A percentile compares a stretch with the other conserved stretches of the same genome.
phyloP scores from a whole-genome alignment of 2,329 filamentous ascomycete species.

The Phaeophleospora eucalypticola region DNA sequence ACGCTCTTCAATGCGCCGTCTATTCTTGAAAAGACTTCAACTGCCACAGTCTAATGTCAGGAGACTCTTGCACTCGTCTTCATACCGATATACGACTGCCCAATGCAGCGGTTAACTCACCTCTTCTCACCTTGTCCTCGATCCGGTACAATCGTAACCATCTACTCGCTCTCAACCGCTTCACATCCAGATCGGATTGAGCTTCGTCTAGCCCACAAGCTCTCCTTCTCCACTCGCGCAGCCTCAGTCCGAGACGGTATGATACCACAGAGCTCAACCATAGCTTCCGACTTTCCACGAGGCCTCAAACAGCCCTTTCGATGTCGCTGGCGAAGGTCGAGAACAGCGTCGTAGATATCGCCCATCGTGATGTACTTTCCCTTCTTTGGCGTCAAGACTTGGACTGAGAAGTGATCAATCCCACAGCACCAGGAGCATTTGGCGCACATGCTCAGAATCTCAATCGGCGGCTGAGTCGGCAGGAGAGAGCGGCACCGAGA shows the following conservation, averaged over 20 bases:
- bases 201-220: not conserved
- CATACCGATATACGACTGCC: no score
- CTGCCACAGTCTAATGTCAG: no score
- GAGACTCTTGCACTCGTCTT: no score
- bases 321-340: not conserved
- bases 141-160: no score
- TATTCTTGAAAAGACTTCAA: no score
- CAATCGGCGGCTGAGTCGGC: not conserved
- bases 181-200: no score
- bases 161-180: no score
- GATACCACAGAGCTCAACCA: not conserved
- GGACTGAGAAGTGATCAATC: not conserved
- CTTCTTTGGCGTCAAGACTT: not conserved
- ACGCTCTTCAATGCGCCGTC: no score
- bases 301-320: not conserved
- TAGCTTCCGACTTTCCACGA: not conserved
- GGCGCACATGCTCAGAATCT: not conserved
- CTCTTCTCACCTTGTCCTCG: no score
- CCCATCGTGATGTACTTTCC: not conserved
- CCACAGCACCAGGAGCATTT: not conserved
- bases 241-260: not conserved
- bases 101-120: no score
- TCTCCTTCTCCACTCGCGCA: not conserved
- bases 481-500: not conserved
- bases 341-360: not conserved